Conservation (phyloP, 768 basidiomycete species). For the Collybia sp. region DNA sequence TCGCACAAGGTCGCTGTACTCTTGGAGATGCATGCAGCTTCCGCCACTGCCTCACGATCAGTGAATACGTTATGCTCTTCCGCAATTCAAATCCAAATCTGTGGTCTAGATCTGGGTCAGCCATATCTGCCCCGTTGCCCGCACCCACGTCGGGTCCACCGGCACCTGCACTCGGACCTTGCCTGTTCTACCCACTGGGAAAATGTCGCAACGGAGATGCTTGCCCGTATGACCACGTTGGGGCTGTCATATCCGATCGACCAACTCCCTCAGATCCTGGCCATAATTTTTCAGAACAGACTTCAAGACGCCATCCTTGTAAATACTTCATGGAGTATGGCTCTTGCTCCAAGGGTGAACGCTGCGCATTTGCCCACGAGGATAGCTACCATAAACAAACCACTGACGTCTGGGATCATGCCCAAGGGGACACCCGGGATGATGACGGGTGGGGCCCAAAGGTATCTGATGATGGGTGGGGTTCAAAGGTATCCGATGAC, state of each 20-base stretch:
- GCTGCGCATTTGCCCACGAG: constrained; percentile 19
- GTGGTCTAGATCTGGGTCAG: constrained; percentile 10
- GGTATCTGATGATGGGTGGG: constrained; percentile 3
- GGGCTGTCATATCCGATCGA: not conserved
- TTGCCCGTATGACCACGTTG: constrained; percentile 30
- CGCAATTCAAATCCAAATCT: constrained; percentile 31
- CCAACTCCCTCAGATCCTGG: no score
- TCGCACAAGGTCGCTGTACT: constrained; percentile 29
- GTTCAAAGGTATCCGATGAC: constrained; percentile 2
- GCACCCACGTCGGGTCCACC: not conserved
- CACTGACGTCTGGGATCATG: not conserved
- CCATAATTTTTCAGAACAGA: no score
- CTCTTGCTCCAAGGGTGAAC: constrained; percentile 13
- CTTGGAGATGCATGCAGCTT: constrained; percentile 27
- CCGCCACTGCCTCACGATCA: constrained; percentile 34
- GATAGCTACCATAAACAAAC: not conserved
- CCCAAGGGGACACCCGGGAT: constrained; percentile 4
- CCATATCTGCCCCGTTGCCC: no score
- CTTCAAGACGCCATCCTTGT: constrained; percentile 8
- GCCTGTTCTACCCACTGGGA: constrained; percentile 30
- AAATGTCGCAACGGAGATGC: constrained; percentile 32
- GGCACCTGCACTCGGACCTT: constrained; percentile 13
- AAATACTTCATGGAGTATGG: constrained; percentile 16
- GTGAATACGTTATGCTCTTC: constrained; percentile 34
- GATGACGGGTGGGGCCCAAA: constrained; percentile 7